Conservation (phyloP, 345 rosid genomes). For the Arabidopsis suecica region DNA sequence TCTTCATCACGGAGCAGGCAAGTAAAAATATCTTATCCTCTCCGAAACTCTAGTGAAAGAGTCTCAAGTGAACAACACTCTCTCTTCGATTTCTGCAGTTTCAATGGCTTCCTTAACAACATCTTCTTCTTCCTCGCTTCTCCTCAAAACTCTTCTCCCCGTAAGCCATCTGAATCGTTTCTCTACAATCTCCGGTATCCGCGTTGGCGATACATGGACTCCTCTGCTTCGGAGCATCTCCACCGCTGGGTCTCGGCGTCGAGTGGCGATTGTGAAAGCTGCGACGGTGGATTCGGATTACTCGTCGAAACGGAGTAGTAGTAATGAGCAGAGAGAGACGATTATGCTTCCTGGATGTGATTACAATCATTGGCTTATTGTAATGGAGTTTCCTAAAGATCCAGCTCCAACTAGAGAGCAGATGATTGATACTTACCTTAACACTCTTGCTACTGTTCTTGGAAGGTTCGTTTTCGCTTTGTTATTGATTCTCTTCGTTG, state of each 20-base stretch:
- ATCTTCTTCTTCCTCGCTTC: constrained; percentile 47
- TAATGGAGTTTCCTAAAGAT: constrained; percentile 97
- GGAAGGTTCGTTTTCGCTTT: constrained; percentile 62
- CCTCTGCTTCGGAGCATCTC: constrained; percentile 28
- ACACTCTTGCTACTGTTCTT: constrained; percentile 83
- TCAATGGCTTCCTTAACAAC: constrained; percentile 63
- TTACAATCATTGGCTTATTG: constrained; percentile 96
- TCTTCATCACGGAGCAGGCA: neutral
- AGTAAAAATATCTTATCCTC: constrained; percentile 36
- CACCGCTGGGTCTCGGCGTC: constrained; percentile 34
- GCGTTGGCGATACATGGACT: constrained; percentile 9
- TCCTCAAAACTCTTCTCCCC: constrained; percentile 52
- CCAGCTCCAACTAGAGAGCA: constrained; percentile 93
- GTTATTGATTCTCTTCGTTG: neutral
- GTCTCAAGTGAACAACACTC: constrained; percentile 18
- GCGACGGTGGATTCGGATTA: constrained; percentile 65
- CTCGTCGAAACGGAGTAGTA: constrained; percentile 73
- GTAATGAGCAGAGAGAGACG: constrained; percentile 81
- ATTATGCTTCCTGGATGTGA: constrained; percentile 95
- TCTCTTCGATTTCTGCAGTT: constrained; percentile 10
- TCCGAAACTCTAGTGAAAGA: neutral
- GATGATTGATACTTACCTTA: constrained; percentile 93
- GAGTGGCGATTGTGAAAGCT: constrained; percentile 47
- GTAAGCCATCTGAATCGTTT: constrained; percentile 15
- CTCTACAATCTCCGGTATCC: constrained; percentile 16